Conservation (phyloP, 257 asterid genomes). For the Penstemon newberryi region DNA sequence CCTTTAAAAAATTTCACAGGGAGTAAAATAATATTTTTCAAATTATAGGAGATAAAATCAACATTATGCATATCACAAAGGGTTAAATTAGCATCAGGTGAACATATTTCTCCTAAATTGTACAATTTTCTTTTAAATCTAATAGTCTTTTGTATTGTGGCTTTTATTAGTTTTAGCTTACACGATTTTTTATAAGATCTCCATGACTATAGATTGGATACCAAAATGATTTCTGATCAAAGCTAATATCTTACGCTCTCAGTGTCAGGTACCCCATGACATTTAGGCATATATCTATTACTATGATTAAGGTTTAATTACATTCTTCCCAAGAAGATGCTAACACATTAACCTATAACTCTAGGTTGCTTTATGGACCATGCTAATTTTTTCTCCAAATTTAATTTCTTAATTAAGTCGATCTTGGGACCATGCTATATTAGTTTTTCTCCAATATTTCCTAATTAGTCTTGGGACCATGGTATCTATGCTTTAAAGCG, state of each 20-base stretch:
- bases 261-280: neutral
- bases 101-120: no score
- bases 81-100: no score
- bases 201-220: neutral
- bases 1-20: no score
- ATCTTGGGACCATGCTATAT: conserved; percentile 25
- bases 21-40: no score
- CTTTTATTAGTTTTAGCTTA: no score
- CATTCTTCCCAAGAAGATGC: neutral
- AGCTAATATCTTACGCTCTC: neutral
- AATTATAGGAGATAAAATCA: no score
- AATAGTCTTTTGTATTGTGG: no score
- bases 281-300: neutral
- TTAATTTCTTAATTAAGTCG: neutral
- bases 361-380: conserved; percentile 11
- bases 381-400: conserved; percentile 12
- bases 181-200: neutral
- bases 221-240: neutral
- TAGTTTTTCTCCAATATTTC: no score
- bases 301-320: conserved; percentile 9
- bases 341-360: conserved; percentile 15
- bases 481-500: no score
- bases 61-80: no score
- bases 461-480: no score
- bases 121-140: no score